These are phyloP conservation scores for Pseudogymnoascus sp. DNA, from an alignment of 2,329 filamentous ascomycete genomes.

Conservation along the genomic window DNA sequence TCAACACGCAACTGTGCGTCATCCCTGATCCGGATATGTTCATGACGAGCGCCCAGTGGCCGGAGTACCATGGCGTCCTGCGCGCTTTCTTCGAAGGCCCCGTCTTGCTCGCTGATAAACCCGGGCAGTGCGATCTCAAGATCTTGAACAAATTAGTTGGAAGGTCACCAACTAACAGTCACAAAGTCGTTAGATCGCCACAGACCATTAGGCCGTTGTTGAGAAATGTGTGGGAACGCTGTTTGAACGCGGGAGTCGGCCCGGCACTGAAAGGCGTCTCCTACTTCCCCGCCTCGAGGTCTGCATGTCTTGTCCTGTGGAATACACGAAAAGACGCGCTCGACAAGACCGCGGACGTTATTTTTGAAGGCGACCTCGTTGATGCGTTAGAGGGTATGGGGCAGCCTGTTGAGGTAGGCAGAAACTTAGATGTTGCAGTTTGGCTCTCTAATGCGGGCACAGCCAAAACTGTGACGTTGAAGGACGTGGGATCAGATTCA, in stretches of 20 bases:
- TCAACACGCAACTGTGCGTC: constrained; percentile 7
- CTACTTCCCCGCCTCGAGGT: not conserved
- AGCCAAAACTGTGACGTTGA: constrained; percentile 9
- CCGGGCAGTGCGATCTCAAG: constrained; percentile 3
- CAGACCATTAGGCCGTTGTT: constrained; percentile 9
- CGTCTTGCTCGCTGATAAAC: constrained; percentile 11
- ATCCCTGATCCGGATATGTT: constrained; percentile 12
- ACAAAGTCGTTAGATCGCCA: constrained; percentile 8
- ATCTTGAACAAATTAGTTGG: constrained; percentile 10
- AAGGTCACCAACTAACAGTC: constrained; percentile 4
- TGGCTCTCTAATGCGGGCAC: constrained; percentile 10
- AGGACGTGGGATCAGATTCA: not conserved
- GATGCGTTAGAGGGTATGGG: not conserved
- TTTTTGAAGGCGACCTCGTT: constrained; percentile 10
- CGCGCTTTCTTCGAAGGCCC: constrained; percentile 11
- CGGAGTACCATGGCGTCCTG: constrained; percentile 11
- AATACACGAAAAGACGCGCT: not conserved
- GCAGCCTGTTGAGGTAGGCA: not conserved
- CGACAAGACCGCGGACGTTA: constrained; percentile 7
- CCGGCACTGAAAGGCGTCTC: not conserved
- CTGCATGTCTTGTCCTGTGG: not conserved
- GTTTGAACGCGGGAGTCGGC: not conserved
- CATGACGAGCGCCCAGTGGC: constrained; percentile 12
- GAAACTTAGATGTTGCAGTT: constrained; percentile 4
- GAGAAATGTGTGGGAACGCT: constrained; percentile 9